Conservation (phyloP, 306 rosid species). For the Cicer arietinum region DNA sequence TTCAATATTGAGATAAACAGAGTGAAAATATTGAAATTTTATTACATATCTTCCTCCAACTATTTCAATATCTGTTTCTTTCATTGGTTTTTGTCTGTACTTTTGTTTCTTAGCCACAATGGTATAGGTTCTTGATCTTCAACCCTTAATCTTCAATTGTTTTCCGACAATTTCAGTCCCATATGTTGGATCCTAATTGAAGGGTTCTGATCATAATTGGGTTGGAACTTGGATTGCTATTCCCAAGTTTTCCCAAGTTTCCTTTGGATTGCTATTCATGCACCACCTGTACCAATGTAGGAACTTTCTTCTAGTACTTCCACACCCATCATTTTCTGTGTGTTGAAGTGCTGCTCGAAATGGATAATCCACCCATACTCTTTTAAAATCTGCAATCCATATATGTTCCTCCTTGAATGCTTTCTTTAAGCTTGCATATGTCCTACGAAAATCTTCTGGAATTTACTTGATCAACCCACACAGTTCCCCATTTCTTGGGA, state of each 20-base stretch:
- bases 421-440: not conserved
- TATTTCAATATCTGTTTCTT: not conserved
- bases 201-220: slow-evolving; percentile 4
- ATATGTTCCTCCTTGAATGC: slow-evolving; percentile 16
- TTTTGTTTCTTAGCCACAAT: not conserved
- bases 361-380: not conserved
- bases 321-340: not conserved
- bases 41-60: not conserved
- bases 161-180: not conserved
- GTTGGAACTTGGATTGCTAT: slow-evolving; percentile 5
- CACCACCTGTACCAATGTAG: not conserved
- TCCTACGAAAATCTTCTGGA: not conserved
- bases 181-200: not conserved
- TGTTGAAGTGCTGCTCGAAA: not conserved
- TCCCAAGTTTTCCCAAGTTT: slow-evolving; percentile 4
- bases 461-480: slow-evolving; percentile 6
- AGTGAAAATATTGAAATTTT: not conserved
- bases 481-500: slow-evolving; percentile 2
- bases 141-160: not conserved
- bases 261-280: not conserved
- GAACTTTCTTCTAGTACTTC: not conserved
- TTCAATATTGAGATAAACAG: not conserved
- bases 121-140: not conserved
- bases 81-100: not conserved
- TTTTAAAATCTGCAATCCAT: slow-evolving; percentile 3